These are phyloP conservation scores for Scheffersomyces illinoinensis DNA, from an alignment of 1,139 yeast species.

Conservation along the genomic window DNA sequence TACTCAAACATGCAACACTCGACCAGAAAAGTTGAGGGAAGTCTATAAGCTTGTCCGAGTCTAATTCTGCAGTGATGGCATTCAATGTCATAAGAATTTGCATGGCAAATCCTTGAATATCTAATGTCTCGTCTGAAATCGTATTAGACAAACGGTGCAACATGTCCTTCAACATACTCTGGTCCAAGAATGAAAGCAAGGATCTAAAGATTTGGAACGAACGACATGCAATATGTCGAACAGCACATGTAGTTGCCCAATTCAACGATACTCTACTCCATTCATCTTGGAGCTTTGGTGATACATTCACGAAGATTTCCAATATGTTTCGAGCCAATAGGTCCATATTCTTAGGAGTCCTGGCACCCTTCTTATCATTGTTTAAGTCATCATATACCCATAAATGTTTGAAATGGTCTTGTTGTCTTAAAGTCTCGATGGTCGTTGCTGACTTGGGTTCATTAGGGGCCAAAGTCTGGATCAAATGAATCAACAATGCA, in stretches of 20 bases:
- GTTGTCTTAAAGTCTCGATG: slow-evolving; percentile 53
- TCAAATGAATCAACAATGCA: slow-evolving; percentile 69
- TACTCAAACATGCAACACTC: slow-evolving; percentile 86
- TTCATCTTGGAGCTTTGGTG: slow-evolving; percentile 63
- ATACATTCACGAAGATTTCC: slow-evolving; percentile 51
- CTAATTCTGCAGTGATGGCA: slow-evolving; percentile 85
- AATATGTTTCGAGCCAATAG: slow-evolving; percentile 66
- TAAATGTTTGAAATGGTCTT: slow-evolving; percentile 36
- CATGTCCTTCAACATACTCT: slow-evolving; percentile 90
- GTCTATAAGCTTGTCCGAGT: slow-evolving; percentile 73
- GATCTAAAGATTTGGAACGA: slow-evolving; percentile 93
- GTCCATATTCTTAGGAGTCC: slow-evolving; percentile 89
- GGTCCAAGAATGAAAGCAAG: slow-evolving; percentile 74
- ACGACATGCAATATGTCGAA: slow-evolving; percentile 93
- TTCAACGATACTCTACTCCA: slow-evolving; percentile 84
- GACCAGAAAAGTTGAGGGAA: slow-evolving; percentile 97
- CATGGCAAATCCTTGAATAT: slow-evolving; percentile 96
- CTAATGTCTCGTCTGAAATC: slow-evolving; percentile 82
- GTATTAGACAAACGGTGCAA: slow-evolving; percentile 90
- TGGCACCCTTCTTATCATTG: slow-evolving; percentile 75
- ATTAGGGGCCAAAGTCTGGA: slow-evolving; percentile 63
- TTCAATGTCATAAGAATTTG: slow-evolving; percentile 94
- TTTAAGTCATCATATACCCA: slow-evolving; percentile 91
- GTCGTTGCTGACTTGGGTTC: slow-evolving; percentile 55
- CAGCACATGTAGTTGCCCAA: slow-evolving; percentile 99